Base-by-base conservation (phyloP, 306 rosid genomes). In the Delonix regia region DNA sequence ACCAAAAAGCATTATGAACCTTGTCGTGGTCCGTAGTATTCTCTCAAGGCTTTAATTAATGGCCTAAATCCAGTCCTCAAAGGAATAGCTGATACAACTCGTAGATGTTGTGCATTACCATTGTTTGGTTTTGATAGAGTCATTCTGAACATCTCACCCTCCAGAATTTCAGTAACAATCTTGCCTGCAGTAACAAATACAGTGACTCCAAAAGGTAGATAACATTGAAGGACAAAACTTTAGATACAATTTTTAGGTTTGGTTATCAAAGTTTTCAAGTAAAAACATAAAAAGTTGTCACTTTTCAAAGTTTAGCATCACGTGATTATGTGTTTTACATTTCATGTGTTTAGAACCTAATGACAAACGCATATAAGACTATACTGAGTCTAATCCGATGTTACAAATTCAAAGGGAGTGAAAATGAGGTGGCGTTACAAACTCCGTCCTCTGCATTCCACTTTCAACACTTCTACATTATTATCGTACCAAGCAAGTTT, bases 21-120 rank as follows among this genome's bases (percentile, higher is more conserved):
- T 65, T n/a, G 28, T 38, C 18, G 14, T n/a, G 30, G 30, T 39
- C 28, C 7, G 30, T 36, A 14, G 45, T 38, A 65, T 65, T 65
- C 49, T 65, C 49, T 38, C 71, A 65, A 65, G 49, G 49, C 48
- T 21, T 65, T 30, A 65, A 65, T 65, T 65, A 51, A 30, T 39
- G 71, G 71, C 71, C 30, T 38, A 65, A 65, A 65, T 19, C 48
- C 71, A 65, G 30, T 65, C 49, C 49, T 65, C 71, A 65, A n/a
- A 65, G 71, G 71, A 10, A 19, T 13, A 65, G 71, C 71, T 39
- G 71, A 65, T 38, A 65, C 71, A 65, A 65, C 71, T 65, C 49
- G 48, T 39, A 65, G 44, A 39, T 65, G 71, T 65, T 44, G 71
- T 21, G 71, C 71, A 39, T 65, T 38, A 21, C 49, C 71, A 10